Percentiles rank a stretch among this genome's conserved stretches.
Conservation (phyloP, 805 yeast species). For the Saccharomycopsis fermentans region DNA sequence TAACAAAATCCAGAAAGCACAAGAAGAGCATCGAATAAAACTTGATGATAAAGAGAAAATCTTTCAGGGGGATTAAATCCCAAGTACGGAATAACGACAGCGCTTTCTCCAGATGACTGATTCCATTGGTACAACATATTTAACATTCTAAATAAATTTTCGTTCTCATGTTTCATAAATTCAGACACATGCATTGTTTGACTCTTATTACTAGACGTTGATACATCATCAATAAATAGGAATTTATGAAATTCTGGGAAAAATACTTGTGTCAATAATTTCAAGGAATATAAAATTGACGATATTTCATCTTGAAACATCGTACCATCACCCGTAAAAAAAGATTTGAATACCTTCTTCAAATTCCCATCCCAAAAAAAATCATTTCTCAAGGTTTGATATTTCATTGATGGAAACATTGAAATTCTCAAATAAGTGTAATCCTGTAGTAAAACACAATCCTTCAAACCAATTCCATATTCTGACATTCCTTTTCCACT, state of each 20-base stretch:
- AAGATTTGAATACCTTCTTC: not conserved
- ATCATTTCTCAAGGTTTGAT: not conserved
- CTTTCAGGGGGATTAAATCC: slow-evolving; percentile 1
- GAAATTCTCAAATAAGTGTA: not conserved
- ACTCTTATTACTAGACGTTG: not conserved
- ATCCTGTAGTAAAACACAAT: not conserved
- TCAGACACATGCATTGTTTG: not conserved
- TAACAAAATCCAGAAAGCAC: slow-evolving; percentile 10
- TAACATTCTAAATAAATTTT: not conserved
- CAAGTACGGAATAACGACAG: not conserved
- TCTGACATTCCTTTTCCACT: not conserved
- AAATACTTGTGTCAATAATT: not conserved
- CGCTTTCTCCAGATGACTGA: not conserved
- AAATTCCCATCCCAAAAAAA: not conserved
- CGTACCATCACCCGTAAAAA: not conserved
- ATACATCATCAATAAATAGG: not conserved
- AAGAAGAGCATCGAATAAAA: slow-evolving; percentile 14
- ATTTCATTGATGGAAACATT: not conserved
- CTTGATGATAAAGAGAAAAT: slow-evolving; percentile 12
- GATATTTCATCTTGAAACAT: not conserved
- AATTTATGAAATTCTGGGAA: not conserved
- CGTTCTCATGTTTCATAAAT: not conserved
- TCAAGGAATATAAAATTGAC: not conserved
- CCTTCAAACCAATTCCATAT: not conserved
- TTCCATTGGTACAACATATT: not conserved